These are phyloP conservation scores for Citrullus mucosospermus DNA, from an alignment of 306 rosid genomes.

Conservation along the genomic window DNA sequence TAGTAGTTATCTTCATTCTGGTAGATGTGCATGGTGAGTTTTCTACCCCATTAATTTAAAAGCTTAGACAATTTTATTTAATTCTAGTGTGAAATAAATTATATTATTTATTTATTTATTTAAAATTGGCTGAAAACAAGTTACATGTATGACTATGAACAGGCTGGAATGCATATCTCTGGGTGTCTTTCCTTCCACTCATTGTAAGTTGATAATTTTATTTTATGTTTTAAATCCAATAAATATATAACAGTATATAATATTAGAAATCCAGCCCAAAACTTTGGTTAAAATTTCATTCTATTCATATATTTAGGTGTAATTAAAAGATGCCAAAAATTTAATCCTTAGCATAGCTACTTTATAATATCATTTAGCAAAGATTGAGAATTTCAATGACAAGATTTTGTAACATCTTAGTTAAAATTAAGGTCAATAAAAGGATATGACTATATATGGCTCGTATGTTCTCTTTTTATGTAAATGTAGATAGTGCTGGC, in stretches of 20 bases:
- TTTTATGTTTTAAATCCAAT: no score
- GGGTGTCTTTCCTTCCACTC: constrained; percentile 47
- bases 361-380: not conserved
- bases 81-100: not conserved
- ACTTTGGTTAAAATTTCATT: no score
- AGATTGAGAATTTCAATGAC: not conserved
- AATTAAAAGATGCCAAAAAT: no score
- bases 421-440: not conserved
- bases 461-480: not conserved
- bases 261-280: no score
- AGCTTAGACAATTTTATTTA: not conserved
- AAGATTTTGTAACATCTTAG: not conserved
- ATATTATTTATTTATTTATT: not conserved
- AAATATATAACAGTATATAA: no score
- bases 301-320: no score
- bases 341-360: no score
- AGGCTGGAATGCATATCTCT: constrained; percentile 51
- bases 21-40: constrained; percentile 41
- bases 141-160: not conserved
- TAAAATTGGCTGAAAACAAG: not conserved
- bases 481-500: constrained; percentile 26
- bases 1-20: constrained; percentile 40
- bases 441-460: no score
- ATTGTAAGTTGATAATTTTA: constrained; percentile 17
- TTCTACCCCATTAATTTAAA: not conserved